These are phyloP conservation scores for Encephalitozoon romaleae DNA, from an alignment of 371 early-diverging fungal species.

Conservation along the genomic window DNA sequence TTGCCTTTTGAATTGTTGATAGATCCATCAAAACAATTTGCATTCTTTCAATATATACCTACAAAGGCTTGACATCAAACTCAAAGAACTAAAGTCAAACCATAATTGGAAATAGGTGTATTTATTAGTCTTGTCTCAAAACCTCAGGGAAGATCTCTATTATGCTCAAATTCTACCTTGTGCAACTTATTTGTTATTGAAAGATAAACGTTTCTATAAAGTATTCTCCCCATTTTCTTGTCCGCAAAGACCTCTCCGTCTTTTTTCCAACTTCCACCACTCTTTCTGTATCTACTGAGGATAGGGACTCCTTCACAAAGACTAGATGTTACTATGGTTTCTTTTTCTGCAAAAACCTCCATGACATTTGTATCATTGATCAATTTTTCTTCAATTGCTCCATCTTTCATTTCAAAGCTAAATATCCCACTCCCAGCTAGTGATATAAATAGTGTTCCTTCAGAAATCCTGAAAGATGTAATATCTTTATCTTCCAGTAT, in stretches of 20 bases:
- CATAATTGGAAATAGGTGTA: neutral
- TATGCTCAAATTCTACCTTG: neutral
- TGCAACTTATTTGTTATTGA: neutral
- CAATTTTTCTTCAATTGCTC: neutral
- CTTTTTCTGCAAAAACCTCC: neutral
- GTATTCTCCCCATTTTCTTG: neutral
- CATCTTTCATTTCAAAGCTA: slow-evolving; percentile 4
- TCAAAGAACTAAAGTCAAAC: neutral
- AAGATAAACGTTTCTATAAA: neutral
- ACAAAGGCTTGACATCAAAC: neutral
- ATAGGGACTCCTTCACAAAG: neutral
- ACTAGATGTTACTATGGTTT: neutral
- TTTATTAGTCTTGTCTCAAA: neutral
- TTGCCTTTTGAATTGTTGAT: neutral
- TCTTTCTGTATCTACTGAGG: neutral
- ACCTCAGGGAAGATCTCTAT: neutral
- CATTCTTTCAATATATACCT: neutral
- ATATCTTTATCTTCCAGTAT: neutral
- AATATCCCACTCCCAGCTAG: neutral
- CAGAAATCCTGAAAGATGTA: neutral
- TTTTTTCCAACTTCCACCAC: neutral
- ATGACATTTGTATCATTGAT: neutral
- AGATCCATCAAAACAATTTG: slow-evolving; percentile 15
- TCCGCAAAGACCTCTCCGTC: neutral
- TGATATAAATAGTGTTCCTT: neutral